Conservation (phyloP, 2,329 filamentous ascomycete species). For the Aspergillus fischeri region DNA sequence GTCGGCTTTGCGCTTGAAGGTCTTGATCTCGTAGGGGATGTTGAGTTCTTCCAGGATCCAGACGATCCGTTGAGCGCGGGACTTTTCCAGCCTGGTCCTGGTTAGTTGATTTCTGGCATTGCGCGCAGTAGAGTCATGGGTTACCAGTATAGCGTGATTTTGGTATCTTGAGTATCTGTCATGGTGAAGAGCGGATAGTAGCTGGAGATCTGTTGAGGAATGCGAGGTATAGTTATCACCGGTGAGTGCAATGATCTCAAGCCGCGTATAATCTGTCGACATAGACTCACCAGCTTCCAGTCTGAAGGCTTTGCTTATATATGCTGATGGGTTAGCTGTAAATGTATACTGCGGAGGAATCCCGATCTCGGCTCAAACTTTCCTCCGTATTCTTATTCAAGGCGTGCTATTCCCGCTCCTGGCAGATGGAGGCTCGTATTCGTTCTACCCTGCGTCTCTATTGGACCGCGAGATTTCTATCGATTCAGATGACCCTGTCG, state of each 20-base stretch:
- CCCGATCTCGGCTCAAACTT: background rate
- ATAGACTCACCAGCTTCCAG: too few species aligned
- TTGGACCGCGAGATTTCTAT: too few species aligned
- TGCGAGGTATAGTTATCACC: too few species aligned
- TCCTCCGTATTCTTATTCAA: background rate
- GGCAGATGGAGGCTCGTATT: background rate
- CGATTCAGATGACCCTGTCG: too few species aligned
- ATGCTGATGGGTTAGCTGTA: too few species aligned
- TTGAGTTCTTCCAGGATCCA: conserved; percentile 84
- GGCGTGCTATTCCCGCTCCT: background rate
- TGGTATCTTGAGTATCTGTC: conserved; percentile 35
- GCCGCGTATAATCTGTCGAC: too few species aligned
- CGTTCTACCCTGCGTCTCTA: too few species aligned
- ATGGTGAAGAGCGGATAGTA: conserved; percentile 5
- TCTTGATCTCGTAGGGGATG: conserved; percentile 72
- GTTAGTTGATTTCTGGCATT: background rate
- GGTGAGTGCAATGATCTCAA: too few species aligned
- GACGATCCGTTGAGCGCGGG: conserved; percentile 75
- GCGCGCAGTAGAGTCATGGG: background rate
- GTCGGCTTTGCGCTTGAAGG: conserved; percentile 65
- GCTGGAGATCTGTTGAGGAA: background rate
- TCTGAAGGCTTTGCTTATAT: too few species aligned
- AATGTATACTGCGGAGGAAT: background rate
- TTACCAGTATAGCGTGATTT: conserved; percentile 64
- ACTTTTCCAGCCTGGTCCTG: conserved; percentile 71